A percentile compares a stretch with the other conserved stretches of the same genome.
Evolutionary conservation across 768 basidiomycete species (phyloP).

Genomic region (Collybia sp.): DNA sequence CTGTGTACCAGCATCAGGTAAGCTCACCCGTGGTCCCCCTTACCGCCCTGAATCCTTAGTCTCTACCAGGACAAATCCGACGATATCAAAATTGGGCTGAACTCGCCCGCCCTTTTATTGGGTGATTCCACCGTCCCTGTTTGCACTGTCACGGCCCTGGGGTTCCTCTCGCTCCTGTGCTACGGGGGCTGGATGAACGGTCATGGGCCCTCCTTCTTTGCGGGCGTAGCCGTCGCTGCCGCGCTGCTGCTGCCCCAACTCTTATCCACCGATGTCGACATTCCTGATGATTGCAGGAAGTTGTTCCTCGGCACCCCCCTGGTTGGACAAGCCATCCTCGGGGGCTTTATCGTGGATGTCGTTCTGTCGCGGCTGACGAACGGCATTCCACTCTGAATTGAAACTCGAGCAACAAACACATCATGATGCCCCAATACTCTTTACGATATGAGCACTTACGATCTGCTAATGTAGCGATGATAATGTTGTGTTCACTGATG

Average conservation of each 20-base stretch:
- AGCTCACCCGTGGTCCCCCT: neutral
- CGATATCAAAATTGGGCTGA: slow-evolving; percentile 50
- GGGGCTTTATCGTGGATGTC: slow-evolving; percentile 18
- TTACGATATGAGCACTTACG: too few relatives aligned
- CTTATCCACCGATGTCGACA: slow-evolving; percentile 19
- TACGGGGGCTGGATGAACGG: slow-evolving; percentile 40
- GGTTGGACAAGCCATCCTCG: slow-evolving; percentile 21
- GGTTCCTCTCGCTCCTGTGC: slow-evolving; percentile 39
- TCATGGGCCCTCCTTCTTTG: slow-evolving; percentile 33
- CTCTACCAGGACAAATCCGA: slow-evolving; percentile 52
- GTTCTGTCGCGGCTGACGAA: slow-evolving; percentile 10
- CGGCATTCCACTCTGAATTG: slow-evolving; percentile 13
- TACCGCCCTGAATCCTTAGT: slow-evolving; percentile 1
- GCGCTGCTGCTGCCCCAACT: slow-evolving; percentile 14
- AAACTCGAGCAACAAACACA: too few relatives aligned
- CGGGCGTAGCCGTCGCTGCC: slow-evolving; percentile 13
- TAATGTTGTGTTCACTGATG: too few relatives aligned
- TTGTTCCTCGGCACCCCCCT: slow-evolving; percentile 21
- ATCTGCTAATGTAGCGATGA: too few relatives aligned
- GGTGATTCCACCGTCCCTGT: slow-evolving; percentile 41
- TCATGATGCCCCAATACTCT: too few relatives aligned
- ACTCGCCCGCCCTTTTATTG: slow-evolving; percentile 56
- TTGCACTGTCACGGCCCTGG: slow-evolving; percentile 36
- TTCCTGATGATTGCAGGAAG: slow-evolving; percentile 18
- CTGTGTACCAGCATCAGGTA: slow-evolving; percentile 28